Evolutionary conservation across 495 filamentous ascomycete species (phyloP).

Genomic region (Annulohypoxylon nitens): DNA sequence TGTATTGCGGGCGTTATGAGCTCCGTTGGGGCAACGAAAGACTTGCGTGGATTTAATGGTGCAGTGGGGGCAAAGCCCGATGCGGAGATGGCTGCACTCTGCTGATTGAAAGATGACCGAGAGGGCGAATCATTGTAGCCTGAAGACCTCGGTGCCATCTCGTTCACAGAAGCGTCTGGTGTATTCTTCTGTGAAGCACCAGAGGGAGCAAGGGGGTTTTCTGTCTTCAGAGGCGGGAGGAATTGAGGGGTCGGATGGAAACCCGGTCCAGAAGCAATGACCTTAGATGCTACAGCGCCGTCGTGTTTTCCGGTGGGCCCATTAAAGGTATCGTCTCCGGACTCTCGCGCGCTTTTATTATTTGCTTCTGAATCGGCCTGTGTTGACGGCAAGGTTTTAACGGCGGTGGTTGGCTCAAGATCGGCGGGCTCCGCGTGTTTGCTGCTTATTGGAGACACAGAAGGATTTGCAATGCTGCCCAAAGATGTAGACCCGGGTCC

Average conservation of each 20-base stretch:
- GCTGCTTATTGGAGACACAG: conserved; percentile 42
- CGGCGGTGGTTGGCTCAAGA: conserved; percentile 44
- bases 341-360: conserved; percentile 10
- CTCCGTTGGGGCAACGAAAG: conserved; percentile 43
- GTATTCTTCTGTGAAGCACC: conserved; percentile 2
- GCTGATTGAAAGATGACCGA: conserved; percentile 28
- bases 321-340: conserved; percentile 11
- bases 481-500: conserved; percentile 23
- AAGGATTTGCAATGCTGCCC: conserved; percentile 28
- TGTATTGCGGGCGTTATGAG: conserved; percentile 55
- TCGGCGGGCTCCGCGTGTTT: conserved; percentile 42
- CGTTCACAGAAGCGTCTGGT: background rate
- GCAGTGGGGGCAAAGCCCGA: conserved; percentile 60
- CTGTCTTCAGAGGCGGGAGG: conserved; percentile 44
- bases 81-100: conserved; percentile 35
- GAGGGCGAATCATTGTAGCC: conserved; percentile 16
- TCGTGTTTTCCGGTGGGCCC: conserved; percentile 41
- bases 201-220: conserved; percentile 22
- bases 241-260: conserved; percentile 35
- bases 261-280: conserved; percentile 35
- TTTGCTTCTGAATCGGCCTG: conserved; percentile 11
- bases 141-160: conserved; percentile 24
- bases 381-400: conserved; percentile 28
- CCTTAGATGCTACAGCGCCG: conserved; percentile 37
- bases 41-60: conserved; percentile 62